Evolutionary conservation across 2,329 filamentous ascomycete genomes (phyloP), one percentile per base, ranked within the genome.

Genomic region (Aspergillus udagawae): DNA sequence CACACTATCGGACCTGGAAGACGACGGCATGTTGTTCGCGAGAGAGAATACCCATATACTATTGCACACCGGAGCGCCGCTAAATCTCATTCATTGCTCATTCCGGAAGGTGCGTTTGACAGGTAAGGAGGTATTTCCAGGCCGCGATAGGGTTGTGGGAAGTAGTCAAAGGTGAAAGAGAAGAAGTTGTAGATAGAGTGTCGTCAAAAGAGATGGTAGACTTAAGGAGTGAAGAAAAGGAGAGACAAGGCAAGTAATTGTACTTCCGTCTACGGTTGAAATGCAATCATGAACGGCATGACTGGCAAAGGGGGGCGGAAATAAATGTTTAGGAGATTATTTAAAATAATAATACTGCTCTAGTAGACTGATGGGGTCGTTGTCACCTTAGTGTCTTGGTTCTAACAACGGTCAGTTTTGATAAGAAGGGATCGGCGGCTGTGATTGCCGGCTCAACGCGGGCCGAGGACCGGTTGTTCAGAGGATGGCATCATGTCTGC

Each of bases 1-100:
- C 35, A 62, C 61, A 60, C 63, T 69, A 32, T 71, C 70, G 17
- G 72, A 62, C 58, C 59, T 70, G 27, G 71, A 68, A 2, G 70
- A 65, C 17, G 72, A 61, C 9, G 68, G 64, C 73, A 75, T 76
- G 38, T 57, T 64, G 58, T 53, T 62, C 35, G 45, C 35, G 27
- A 41, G 8, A 20, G 14, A 51, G 35, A 29, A 50, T 47, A 25
- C 29, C 20, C 81, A 23, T 47, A 14, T 27, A 17, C 2, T 47
- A 12, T 21, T 44, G 41, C 21, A 20, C 20, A 17, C 5, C 32
- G 32, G 32, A 38, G 32, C 32, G 32, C 41, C 41, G n/a, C 41
- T 17, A 23, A 12, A 25, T 23, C 21, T 23, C 21, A 23, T 14
- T 38, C 20, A 38, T 14, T 12, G 14, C 10, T 45, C 45, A 42